Percentiles rank a stretch among this genome's conserved stretches.
These are phyloP conservation scores for Clavulina sp. DNA, from an alignment of 768 basidiomycete species.

Conservation along the genomic window DNA sequence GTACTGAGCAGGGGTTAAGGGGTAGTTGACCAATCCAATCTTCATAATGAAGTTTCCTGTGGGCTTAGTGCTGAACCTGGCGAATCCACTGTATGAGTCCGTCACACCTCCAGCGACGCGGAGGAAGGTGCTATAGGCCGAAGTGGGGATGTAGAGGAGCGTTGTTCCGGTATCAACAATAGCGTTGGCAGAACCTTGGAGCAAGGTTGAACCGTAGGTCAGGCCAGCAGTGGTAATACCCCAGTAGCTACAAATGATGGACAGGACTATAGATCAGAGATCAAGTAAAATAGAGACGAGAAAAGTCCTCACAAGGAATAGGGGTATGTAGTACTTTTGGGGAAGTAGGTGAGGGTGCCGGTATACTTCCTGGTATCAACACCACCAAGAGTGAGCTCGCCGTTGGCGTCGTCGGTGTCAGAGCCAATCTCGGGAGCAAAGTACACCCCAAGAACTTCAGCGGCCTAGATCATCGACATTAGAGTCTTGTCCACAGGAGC, in stretches of 20 bases:
- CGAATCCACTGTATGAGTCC: not conserved
- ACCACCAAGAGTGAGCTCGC: not conserved
- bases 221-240: not conserved
- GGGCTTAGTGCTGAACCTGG: not conserved
- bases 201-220: not conserved
- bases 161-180: constrained; percentile 1
- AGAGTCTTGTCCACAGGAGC: not conserved
- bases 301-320: not conserved
- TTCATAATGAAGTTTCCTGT: not conserved
- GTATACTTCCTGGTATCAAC: not conserved
- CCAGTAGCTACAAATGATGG: not conserved
- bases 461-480: not conserved
- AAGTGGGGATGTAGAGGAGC: not conserved
- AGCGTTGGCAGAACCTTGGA: not conserved
- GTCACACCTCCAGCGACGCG: not conserved
- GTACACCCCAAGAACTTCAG: constrained; percentile 1
- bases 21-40: not conserved
- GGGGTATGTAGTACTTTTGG: not conserved
- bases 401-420: not conserved
- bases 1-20: not conserved
- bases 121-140: not conserved
- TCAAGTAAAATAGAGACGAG: too few species aligned
- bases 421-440: not conserved
- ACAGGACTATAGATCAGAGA: not conserved
- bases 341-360: not conserved